phyloP scores from a whole-genome alignment of 768 basidiomycete species.

The Russula griseocarnosa region DNA sequence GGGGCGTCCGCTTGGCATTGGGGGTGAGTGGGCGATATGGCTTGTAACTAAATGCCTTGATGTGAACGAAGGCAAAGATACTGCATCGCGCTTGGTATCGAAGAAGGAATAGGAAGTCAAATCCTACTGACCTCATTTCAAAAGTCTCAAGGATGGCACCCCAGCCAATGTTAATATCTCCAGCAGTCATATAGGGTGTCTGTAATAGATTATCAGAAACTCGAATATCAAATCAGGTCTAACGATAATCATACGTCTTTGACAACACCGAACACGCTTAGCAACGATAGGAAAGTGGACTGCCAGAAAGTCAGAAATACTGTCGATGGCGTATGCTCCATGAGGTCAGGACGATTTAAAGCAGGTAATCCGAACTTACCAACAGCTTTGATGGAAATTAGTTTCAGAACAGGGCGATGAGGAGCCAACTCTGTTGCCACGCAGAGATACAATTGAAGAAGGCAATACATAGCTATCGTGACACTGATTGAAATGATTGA shows the following conservation, averaged over 20 bases:
- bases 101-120: slow-evolving; percentile 13
- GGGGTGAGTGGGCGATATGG: slow-evolving; percentile 44
- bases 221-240: slow-evolving; percentile 3
- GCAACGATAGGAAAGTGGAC: slow-evolving; percentile 52
- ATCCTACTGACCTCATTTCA: slow-evolving; percentile 62
- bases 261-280: slow-evolving; percentile 55
- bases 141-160: slow-evolving; percentile 64
- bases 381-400: slow-evolving; percentile 70
- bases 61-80: slow-evolving; percentile 64
- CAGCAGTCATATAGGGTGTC: slow-evolving; percentile 68
- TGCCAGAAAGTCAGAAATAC: slow-evolving; percentile 82
- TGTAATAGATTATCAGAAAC: slow-evolving; percentile 30
- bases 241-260: slow-evolving; percentile 49
- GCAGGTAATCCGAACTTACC: slow-evolving; percentile 39
- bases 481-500: slow-evolving; percentile 65
- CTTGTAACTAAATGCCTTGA: slow-evolving; percentile 68
- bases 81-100: slow-evolving; percentile 34
- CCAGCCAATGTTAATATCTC: slow-evolving; percentile 68
- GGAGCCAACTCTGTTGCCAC: slow-evolving; percentile 52
- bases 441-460: slow-evolving; percentile 64
- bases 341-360: not conserved
- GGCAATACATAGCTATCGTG: slow-evolving; percentile 72
- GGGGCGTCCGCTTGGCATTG: slow-evolving; percentile 44
- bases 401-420: slow-evolving; percentile 59
- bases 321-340: slow-evolving; percentile 26